A percentile compares a stretch with the other conserved stretches of the same genome.
Evolutionary conservation across 208 protist genomes (phyloP).

Genomic region (Acanthamoeba quina): DNA sequence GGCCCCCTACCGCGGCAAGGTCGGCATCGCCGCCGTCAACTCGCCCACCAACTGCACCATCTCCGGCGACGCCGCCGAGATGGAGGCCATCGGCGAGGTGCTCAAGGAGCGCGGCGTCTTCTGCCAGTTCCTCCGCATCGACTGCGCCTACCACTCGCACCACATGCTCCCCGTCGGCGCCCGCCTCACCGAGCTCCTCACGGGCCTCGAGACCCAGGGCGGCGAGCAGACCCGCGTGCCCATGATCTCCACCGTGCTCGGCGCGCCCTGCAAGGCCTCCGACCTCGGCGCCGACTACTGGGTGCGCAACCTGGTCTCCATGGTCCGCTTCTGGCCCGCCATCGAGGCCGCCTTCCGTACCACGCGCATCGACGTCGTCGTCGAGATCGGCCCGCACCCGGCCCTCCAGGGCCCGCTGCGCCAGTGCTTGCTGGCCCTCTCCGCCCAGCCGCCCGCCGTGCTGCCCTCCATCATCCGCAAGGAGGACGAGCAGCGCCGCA

Average conservation of each 20-base stretch:
- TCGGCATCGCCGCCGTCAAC: conserved; percentile 46
- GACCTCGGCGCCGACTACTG: conserved; percentile 48
- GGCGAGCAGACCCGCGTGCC: conserved; percentile 9
- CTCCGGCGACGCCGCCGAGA: conserved; percentile 1
- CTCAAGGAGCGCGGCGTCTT: conserved; percentile 48
- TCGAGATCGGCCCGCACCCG: conserved; percentile 45
- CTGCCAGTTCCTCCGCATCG: conserved; percentile 44
- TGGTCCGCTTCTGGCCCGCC: conserved; percentile 61
- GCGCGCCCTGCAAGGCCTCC: background rate
- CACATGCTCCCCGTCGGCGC: conserved; percentile 50
- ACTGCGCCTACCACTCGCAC: conserved; percentile 65
- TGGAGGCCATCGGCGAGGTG: conserved; percentile 18
- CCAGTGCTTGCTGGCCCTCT: conserved; percentile 27
- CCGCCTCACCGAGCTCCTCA: conserved; percentile 10
- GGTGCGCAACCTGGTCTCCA: conserved; percentile 59
- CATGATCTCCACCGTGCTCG: conserved; percentile 56
- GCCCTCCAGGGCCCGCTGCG: conserved; percentile 43
- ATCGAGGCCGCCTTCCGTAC: conserved; percentile 18
- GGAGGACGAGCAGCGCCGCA: conserved; percentile 30
- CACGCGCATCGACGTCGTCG: conserved; percentile 19
- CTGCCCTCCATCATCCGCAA: conserved; percentile 50
- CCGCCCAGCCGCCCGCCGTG: conserved; percentile 3
- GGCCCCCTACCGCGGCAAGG: background rate
- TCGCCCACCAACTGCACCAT: conserved; percentile 21
- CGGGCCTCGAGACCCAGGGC: conserved; percentile 4